Base-by-base conservation (phyloP, 306 rosid genomes). In the Hippophae gyantsensis region DNA sequence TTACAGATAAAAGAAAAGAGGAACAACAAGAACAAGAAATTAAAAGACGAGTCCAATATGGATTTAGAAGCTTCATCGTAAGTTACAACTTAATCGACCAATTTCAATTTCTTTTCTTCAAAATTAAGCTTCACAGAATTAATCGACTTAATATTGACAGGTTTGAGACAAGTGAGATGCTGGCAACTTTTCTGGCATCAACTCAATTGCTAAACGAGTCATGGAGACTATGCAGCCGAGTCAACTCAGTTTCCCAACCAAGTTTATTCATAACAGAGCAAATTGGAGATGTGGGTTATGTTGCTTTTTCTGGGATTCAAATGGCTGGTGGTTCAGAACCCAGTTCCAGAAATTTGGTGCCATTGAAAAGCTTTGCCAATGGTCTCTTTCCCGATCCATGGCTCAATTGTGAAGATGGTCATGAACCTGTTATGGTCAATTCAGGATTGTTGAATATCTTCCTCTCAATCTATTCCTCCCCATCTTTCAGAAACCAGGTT, bases 91-190 rank as follows among this genome's bases (percentile, higher is more conserved):
- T 32, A 32, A 32, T 32, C 5, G 38, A 32, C 0, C 38, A 32
- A 32, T 32, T 32, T 32, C 38, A 32, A 32, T 32, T 32, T 32
- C 5, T 32, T 32, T 32, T 32, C 38, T 18, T 18, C 23, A 0
- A 18, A 18, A 18, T 18, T 18, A 18, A 18, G 23, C 38, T 32
- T 32, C 38, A 32, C 38, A 2, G 38, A 4, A 18, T 18, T 18
- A 32, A 32, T 32, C 6, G 23, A 11, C 26, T 7, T 18, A 56
- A 23, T 13, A 5, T 51, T 11, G 38, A 32, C 69, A 84, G 94
- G 76, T 87, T 90, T 68, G 96, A 90, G 79, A 76, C 77, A 25
- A 76, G 92, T 62, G 95, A 87, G 84, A 74, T 74, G 81, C 61
- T 83, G 43, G 89, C 96, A 0, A 75, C 79, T 6, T 74, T 87